phyloP scores from a whole-genome alignment of 2,329 filamentous ascomycete species.

The Graphilbum fragrans region DNA sequence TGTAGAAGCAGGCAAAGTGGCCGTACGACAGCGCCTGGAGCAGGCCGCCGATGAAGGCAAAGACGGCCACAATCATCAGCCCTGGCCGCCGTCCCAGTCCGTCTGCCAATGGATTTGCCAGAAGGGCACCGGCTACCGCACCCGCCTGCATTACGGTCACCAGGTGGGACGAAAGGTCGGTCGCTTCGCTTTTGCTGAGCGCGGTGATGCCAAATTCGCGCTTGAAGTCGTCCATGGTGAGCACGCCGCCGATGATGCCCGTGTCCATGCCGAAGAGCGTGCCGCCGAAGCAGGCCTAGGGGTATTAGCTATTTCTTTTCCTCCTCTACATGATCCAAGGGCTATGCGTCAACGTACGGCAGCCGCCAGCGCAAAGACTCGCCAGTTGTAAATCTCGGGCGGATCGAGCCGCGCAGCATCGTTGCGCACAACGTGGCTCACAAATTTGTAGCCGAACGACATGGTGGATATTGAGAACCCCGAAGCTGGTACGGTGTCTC shows the following conservation, averaged over 20 bases:
- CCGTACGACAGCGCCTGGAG: slow-evolving; percentile 20
- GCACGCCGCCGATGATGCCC: slow-evolving; percentile 16
- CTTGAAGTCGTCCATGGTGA: slow-evolving; percentile 13
- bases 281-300: slow-evolving; percentile 13
- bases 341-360: slow-evolving; percentile 27
- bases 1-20: slow-evolving; percentile 16
- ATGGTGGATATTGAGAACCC: no score
- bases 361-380: slow-evolving; percentile 49
- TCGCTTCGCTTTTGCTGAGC: slow-evolving; percentile 11
- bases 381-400: slow-evolving; percentile 57
- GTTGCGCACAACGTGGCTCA: slow-evolving; percentile 27
- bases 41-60: slow-evolving; percentile 18
- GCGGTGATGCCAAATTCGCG: slow-evolving; percentile 37
- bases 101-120: slow-evolving; percentile 16
- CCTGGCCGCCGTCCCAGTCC: slow-evolving; percentile 18
- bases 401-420: slow-evolving; percentile 55
- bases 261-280: slow-evolving; percentile 17
- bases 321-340: no score
- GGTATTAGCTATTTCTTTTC: no score
- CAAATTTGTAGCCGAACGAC: slow-evolving; percentile 5
- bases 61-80: slow-evolving; percentile 15
- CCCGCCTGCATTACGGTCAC: slow-evolving; percentile 15
- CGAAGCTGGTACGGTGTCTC: no score
- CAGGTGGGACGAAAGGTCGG: slow-evolving; percentile 14
- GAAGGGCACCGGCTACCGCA: slow-evolving; percentile 12